phyloP scores from a whole-genome alignment of 1,139 yeast species.

The Yamadazyma diddensiae region DNA sequence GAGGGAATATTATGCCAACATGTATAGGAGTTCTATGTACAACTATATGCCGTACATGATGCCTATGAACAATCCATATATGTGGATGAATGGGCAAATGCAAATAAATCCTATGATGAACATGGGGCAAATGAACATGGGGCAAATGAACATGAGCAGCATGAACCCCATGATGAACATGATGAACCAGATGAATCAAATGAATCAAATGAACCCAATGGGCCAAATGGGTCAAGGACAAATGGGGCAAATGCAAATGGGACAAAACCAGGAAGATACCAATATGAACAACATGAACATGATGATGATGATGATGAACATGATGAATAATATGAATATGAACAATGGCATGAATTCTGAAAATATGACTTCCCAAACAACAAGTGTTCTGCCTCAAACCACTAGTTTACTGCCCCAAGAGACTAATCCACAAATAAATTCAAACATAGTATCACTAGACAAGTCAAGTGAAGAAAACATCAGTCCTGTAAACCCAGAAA shows the following conservation, averaged over 20 bases:
- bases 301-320: slow-evolving; percentile 4
- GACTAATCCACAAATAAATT: background rate
- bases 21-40: slow-evolving; percentile 16
- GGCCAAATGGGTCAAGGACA: background rate
- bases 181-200: slow-evolving; percentile 5
- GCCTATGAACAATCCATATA: slow-evolving; percentile 8
- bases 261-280: background rate
- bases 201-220: slow-evolving; percentile 8
- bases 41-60: slow-evolving; percentile 12
- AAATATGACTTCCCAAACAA: no score
- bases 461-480: slow-evolving; percentile 3
- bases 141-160: slow-evolving; percentile 4
- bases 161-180: slow-evolving; percentile 3
- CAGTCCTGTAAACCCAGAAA: slow-evolving; percentile 5
- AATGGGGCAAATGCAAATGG: background rate
- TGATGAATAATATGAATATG: slow-evolving; percentile 10
- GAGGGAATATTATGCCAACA: slow-evolving; percentile 15
- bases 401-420: background rate
- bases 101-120: slow-evolving; percentile 11
- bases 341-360: slow-evolving; percentile 4
- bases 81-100: slow-evolving; percentile 5
- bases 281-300: slow-evolving; percentile 2
- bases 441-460: no score
- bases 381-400: background rate
- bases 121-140: slow-evolving; percentile 12